Conservation (phyloP, 2,329 filamentous ascomycete genomes). For the Aspergillus carbonarius region DNA sequence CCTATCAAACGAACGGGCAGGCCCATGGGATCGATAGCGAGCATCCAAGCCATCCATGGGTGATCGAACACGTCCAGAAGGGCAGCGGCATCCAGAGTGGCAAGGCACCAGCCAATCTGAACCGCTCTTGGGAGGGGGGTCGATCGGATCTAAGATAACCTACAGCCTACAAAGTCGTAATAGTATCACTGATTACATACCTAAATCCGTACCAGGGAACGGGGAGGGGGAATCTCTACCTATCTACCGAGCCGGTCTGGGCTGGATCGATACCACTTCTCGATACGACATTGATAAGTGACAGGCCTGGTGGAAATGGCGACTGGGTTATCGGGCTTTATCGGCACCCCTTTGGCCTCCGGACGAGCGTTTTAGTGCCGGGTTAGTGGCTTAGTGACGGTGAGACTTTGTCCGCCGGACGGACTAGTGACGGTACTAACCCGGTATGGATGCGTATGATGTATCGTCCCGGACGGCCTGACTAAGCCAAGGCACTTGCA, state of each 20-base stretch:
- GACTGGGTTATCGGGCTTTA: neutral
- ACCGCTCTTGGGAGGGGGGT: neutral
- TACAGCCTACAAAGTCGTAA: neutral
- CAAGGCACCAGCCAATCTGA: neutral
- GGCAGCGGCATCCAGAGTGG: neutral
- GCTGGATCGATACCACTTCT: neutral
- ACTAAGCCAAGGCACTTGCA: constrained; percentile 5
- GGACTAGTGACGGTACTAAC: neutral
- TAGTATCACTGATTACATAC: neutral
- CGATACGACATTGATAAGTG: neutral
- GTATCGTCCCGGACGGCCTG: neutral
- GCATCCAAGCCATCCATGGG: neutral
- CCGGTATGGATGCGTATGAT: neutral
- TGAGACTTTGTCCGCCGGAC: neutral
- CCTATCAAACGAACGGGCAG: neutral
- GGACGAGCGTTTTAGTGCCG: neutral
- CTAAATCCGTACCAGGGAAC: neutral
- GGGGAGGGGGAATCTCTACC: neutral
- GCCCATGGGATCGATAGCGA: neutral
- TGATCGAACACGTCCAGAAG: neutral
- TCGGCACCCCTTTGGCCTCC: neutral
- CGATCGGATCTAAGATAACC: neutral
- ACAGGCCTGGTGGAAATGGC: neutral
- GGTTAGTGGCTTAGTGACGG: neutral
- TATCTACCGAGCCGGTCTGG: neutral